A percentile compares a stretch with the other conserved stretches of the same genome.
These are phyloP conservation scores for Apiospora hydei DNA, from an alignment of 2,329 filamentous ascomycete genomes.

Conservation along the genomic window DNA sequence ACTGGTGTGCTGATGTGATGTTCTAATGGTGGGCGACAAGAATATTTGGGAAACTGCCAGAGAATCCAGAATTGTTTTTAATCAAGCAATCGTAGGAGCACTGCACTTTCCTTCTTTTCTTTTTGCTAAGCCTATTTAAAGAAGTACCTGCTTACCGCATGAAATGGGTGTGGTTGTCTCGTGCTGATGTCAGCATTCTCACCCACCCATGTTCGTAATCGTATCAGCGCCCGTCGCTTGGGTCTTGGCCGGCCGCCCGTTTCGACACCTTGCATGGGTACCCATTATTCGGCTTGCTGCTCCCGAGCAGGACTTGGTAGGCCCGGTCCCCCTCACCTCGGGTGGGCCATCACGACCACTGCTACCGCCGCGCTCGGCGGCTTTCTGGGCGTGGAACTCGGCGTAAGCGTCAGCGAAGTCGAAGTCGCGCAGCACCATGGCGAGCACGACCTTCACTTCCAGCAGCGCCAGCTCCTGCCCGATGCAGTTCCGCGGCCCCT, in stretches of 20 bases:
- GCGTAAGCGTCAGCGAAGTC: conserved; percentile 48
- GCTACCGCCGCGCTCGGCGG: not conserved
- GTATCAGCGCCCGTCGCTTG: not conserved
- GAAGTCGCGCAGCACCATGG: conserved; percentile 56
- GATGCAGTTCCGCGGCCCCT: conserved; percentile 62
- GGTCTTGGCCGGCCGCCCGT: not conserved
- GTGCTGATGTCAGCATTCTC: not conserved
- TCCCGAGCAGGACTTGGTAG: not conserved
- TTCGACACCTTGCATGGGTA: not conserved
- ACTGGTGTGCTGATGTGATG: not conserved
- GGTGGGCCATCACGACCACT: not conserved
- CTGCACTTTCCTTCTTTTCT: no score
- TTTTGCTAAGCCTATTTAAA: not conserved
- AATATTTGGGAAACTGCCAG: not conserved
- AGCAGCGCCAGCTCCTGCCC: conserved; percentile 63
- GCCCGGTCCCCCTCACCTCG: not conserved
- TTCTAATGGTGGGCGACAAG: not conserved
- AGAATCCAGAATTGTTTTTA: not conserved
- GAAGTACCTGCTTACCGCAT: not conserved
- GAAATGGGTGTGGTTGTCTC: not conserved
- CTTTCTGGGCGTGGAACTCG: not conserved
- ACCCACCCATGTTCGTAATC: not conserved
- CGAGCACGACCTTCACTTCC: conserved; percentile 57
- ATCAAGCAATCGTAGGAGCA: not conserved
- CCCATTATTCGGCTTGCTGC: not conserved